Evolutionary conservation across 176 grass and related monocot genomes (phyloP).

Genomic region (Aegilops umbellulata): DNA sequence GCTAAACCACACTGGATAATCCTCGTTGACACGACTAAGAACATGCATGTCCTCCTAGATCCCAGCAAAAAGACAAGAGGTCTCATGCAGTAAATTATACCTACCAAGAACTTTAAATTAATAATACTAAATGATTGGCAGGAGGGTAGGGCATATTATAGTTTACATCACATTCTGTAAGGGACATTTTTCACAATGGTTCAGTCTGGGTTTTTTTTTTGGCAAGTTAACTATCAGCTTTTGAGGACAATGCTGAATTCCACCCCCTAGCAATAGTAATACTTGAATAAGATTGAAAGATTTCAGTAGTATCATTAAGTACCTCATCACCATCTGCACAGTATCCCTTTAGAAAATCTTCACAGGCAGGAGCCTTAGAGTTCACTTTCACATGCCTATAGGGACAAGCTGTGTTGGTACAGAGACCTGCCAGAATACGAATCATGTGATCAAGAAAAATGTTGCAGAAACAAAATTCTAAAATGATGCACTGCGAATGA

Average conservation of each 20-base stretch:
- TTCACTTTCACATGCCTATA: constrained; percentile 99
- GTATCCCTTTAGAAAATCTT: constrained; percentile 85
- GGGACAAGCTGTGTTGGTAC: constrained; percentile 78
- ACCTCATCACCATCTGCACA: constrained; percentile 97
- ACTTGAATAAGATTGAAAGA: not conserved
- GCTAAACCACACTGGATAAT: not conserved
- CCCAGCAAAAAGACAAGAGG: not conserved
- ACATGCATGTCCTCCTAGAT: not conserved
- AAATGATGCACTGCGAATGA: constrained; percentile 19
- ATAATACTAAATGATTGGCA: not conserved
- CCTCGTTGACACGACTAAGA: not conserved
- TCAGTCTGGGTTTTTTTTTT: not conserved
- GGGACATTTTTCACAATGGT: not conserved
- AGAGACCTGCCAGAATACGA: constrained; percentile 57
- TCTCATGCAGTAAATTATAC: not conserved
- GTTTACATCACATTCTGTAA: not conserved
- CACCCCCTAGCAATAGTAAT: not conserved
- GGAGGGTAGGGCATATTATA: not conserved
- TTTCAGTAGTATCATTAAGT: constrained; percentile 30
- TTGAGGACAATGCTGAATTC: not conserved
- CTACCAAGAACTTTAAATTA: not conserved
- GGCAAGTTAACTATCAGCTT: not conserved
- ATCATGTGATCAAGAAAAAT: constrained; percentile 25
- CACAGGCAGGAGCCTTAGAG: constrained; percentile 73
- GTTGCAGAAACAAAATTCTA: not conserved